These are phyloP conservation scores for Fusarium sambucinum DNA, from an alignment of 2,329 filamentous ascomycete species.

Conservation along the genomic window DNA sequence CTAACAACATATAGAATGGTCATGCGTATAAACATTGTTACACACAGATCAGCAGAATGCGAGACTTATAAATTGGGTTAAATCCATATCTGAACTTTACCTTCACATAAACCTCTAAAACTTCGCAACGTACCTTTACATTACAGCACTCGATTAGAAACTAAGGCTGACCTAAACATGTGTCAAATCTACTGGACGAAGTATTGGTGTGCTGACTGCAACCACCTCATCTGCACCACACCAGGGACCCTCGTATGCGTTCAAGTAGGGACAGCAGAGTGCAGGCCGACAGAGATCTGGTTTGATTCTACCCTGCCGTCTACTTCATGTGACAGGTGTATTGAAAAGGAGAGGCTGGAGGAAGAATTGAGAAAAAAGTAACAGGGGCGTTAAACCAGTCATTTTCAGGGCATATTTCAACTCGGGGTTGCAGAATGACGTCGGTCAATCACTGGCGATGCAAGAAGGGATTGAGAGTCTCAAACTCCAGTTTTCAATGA, in stretches of 20 bases:
- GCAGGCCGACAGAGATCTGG: not conserved
- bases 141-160: not conserved
- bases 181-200: not conserved
- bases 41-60: no score
- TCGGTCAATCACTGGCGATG: no score
- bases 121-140: no score
- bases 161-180: not conserved
- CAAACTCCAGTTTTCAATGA: not conserved
- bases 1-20: no score
- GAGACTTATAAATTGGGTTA: not conserved
- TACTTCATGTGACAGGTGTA: not conserved
- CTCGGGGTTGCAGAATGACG: no score
- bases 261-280: not conserved
- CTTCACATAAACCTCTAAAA: no score
- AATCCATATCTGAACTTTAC: not conserved
- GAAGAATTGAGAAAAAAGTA: not conserved
- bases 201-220: not conserved
- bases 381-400: not conserved
- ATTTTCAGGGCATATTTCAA: not conserved
- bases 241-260: not conserved
- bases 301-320: not conserved
- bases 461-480: no score
- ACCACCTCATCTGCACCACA: not conserved
- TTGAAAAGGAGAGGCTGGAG: not conserved
- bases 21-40: no score